These are phyloP conservation scores for Stachybotrys echinatus DNA, from an alignment of 2,329 filamentous ascomycete genomes.

Conservation along the genomic window DNA sequence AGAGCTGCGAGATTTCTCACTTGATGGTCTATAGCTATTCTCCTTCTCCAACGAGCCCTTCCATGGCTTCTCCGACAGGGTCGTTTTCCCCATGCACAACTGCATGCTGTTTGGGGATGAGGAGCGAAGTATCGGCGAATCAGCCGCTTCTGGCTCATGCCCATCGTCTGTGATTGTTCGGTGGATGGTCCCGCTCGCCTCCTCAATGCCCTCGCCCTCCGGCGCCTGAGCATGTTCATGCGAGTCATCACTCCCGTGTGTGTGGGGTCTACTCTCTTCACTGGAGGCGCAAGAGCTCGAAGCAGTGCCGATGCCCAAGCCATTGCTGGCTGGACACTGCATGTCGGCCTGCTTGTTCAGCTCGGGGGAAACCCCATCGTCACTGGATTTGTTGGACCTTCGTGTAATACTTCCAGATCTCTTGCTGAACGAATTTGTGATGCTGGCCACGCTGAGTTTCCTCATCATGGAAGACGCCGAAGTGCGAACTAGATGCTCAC, in stretches of 20 bases:
- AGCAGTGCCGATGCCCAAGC: neutral
- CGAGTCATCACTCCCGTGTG: neutral
- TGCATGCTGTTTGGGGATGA: slow-evolving; percentile 8
- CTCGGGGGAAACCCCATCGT: slow-evolving; percentile 1
- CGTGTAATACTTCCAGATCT: slow-evolving; percentile 54
- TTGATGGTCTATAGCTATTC: slow-evolving; percentile 4
- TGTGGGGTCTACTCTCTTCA: neutral
- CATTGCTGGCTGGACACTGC: neutral
- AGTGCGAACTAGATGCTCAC: slow-evolving; percentile 68
- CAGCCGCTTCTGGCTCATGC: neutral
- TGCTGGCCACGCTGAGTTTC: slow-evolving; percentile 78
- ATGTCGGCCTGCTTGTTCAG: neutral
- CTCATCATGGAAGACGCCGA: slow-evolving; percentile 85
- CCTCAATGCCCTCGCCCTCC: neutral
- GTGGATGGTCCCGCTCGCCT: neutral
- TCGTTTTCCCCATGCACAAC: slow-evolving; percentile 2
- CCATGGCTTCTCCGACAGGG: slow-evolving; percentile 3
- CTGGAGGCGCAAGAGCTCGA: neutral
- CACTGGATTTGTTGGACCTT: slow-evolving; percentile 9
- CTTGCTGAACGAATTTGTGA: slow-evolving; percentile 70
- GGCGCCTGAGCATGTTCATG: neutral
- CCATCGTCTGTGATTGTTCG: neutral
- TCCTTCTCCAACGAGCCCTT: slow-evolving; percentile 7
- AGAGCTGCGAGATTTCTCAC: slow-evolving; percentile 12
- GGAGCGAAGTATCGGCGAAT: neutral